Conservation (phyloP, 208 protist species). For the Angomonas deanei region DNA sequence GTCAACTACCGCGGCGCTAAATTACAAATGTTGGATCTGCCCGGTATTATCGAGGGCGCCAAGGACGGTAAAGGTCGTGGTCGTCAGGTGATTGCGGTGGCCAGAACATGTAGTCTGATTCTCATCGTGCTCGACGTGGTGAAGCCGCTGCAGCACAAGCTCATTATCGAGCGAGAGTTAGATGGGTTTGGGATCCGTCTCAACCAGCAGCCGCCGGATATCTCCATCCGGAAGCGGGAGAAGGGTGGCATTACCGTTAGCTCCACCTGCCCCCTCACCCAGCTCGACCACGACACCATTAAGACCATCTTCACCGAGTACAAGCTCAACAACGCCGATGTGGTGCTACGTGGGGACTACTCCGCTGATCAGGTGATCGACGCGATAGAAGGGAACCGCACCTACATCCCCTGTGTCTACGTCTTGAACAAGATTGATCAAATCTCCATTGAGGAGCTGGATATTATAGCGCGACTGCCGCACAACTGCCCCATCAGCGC, state of each 20-base stretch:
- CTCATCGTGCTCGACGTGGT: slow-evolving; percentile 97
- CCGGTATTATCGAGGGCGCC: slow-evolving; percentile 99
- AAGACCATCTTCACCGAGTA: slow-evolving; percentile 94
- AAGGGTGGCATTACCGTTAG: slow-evolving; percentile 87
- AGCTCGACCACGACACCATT: slow-evolving; percentile 91
- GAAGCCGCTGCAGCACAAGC: slow-evolving; percentile 96
- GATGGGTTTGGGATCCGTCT: slow-evolving; percentile 99
- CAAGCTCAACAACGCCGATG: slow-evolving; percentile 94
- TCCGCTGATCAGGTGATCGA: slow-evolving; percentile 98
- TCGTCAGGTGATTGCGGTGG: slow-evolving; percentile 96
- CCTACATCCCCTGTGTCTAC: slow-evolving; percentile 96
- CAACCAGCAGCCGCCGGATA: slow-evolving; percentile 96
- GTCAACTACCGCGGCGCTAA: slow-evolving; percentile 94
- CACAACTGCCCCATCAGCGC: slow-evolving; percentile 97
- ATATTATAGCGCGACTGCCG: slow-evolving; percentile 94
- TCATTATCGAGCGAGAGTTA: slow-evolving; percentile 95
- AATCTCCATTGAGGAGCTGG: slow-evolving; percentile 96
- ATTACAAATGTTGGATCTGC: slow-evolving; percentile 95
- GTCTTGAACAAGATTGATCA: slow-evolving; percentile 99
- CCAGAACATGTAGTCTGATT: slow-evolving; percentile 97
- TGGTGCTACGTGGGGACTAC: slow-evolving; percentile 92
- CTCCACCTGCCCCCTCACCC: slow-evolving; percentile 82
- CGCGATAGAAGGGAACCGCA: slow-evolving; percentile 95
- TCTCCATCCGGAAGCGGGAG: slow-evolving; percentile 95
- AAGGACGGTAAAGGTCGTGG: slow-evolving; percentile 99